These are phyloP conservation scores for Sporothrix dimorphospora DNA, from an alignment of 2,329 filamentous ascomycete species.

Conservation along the genomic window DNA sequence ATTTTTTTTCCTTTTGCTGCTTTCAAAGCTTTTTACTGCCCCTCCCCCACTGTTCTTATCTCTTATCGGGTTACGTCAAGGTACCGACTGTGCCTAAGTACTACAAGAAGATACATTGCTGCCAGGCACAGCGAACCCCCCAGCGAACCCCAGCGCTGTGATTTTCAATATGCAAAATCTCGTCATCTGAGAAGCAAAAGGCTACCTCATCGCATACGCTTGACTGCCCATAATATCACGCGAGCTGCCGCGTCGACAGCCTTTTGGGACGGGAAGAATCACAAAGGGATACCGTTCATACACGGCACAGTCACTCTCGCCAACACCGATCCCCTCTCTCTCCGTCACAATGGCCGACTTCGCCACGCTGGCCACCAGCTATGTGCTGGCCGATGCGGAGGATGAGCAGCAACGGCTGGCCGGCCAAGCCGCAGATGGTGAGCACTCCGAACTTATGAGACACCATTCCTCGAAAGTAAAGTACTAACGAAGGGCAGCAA, in stretches of 20 bases:
- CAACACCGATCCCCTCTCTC: background rate
- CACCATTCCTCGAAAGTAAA: no score
- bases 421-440: conserved; percentile 34
- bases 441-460: background rate
- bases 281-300: background rate
- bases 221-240: background rate
- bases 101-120: conserved; percentile 11
- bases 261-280: conserved; percentile 7
- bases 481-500: conserved; percentile 29
- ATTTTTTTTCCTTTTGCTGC: conserved; percentile 20
- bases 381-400: conserved; percentile 37
- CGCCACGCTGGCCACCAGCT: conserved; percentile 35
- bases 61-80: conserved; percentile 3
- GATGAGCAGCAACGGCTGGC: conserved; percentile 33
- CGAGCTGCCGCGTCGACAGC: conserved; percentile 12
- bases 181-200: conserved; percentile 21
- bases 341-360: conserved; percentile 35
- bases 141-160: conserved; percentile 7
- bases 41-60: conserved; percentile 30
- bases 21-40: conserved; percentile 19
- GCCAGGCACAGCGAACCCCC: background rate
- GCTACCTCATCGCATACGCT: background rate
- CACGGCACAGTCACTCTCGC: background rate
- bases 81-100: background rate
- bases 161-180: conserved; percentile 29